Conservation (phyloP, 1,284 basidiomycete genomes). For the Inonotus obliquus region DNA sequence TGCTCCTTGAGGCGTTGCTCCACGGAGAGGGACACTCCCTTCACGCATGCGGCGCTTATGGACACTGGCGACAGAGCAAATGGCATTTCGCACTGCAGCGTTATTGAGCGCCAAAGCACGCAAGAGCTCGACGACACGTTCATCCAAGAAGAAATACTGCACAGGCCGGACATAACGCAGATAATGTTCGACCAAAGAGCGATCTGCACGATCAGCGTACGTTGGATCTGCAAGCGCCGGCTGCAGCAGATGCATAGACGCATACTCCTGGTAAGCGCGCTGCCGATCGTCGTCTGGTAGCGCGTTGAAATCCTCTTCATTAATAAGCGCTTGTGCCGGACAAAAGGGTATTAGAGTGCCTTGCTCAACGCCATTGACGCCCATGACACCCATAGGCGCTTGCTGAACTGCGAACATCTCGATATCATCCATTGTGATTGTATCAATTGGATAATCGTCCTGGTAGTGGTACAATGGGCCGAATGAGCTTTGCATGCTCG, state of each 20-base stretch:
- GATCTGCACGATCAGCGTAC: conserved; percentile 24
- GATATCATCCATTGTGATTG: not conserved
- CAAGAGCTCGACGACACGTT: conserved; percentile 37
- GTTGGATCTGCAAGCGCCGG: conserved; percentile 2
- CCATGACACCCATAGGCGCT: not conserved
- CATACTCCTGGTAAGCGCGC: not conserved
- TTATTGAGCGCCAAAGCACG: conserved; percentile 43
- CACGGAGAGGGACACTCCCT: conserved; percentile 18
- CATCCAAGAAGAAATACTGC: conserved; percentile 64
- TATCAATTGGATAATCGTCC: not conserved
- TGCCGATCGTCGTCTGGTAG: not conserved
- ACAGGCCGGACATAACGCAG: conserved; percentile 48
- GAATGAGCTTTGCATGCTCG: conserved; percentile 7
- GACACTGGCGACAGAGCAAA: conserved; percentile 51
- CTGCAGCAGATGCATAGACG: not conserved
- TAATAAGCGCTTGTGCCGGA: not conserved
- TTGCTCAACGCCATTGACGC: not conserved
- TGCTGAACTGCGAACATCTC: not conserved
- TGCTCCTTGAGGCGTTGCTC: conserved; percentile 5
- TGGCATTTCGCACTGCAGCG: conserved; percentile 43
- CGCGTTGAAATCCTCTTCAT: not conserved
- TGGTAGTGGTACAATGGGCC: conserved; percentile 11
- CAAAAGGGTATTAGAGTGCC: not conserved
- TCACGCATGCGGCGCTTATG: conserved; percentile 36
- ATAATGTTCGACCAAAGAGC: conserved; percentile 42